phyloP scores from a whole-genome alignment of 2,329 filamentous ascomycete genomes.

The Colletotrichum sidae region DNA sequence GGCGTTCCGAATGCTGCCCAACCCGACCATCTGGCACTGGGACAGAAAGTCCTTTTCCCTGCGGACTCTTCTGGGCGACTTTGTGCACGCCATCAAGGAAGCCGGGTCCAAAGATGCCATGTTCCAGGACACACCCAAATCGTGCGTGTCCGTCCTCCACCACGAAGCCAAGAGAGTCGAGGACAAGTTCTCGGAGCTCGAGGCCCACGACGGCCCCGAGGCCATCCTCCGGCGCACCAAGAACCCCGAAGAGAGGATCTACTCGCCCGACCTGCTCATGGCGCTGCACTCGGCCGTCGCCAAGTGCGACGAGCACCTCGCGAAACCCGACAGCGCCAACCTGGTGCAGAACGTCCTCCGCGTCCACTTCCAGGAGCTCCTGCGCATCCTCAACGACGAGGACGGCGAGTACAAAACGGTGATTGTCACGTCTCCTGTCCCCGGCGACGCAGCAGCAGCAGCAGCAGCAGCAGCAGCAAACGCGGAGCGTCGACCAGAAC shows the following conservation, averaged over 20 bases:
- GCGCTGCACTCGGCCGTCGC: conserved; percentile 13
- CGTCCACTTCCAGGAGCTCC: conserved; percentile 60
- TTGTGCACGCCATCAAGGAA: conserved; percentile 44
- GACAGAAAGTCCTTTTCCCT: conserved; percentile 61
- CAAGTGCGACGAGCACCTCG: conserved; percentile 39
- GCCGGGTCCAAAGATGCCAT: neutral
- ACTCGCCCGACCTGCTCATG: conserved; percentile 24
- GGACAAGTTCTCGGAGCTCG: conserved; percentile 43
- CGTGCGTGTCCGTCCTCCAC: conserved; percentile 39
- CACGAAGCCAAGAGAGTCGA: conserved; percentile 40
- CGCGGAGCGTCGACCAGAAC: neutral
- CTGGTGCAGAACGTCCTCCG: conserved; percentile 59
- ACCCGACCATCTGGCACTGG: conserved; percentile 63
- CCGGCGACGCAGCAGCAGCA: neutral
- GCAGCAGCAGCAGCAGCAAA: neutral
- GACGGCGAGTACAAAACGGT: conserved; percentile 18
- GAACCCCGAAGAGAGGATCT: conserved; percentile 28
- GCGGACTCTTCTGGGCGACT: conserved; percentile 55
- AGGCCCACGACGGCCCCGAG: conserved; percentile 6
- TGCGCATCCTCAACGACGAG: conserved; percentile 57
- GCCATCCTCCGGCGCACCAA: neutral
- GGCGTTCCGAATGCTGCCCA: conserved; percentile 55
- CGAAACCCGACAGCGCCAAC: conserved; percentile 42
- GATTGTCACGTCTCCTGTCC: neutral
- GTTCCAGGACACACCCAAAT: conserved; percentile 19